These are phyloP conservation scores for Stipa capillata DNA, from an alignment of 176 grass and related monocot genomes.

Conservation along the genomic window DNA sequence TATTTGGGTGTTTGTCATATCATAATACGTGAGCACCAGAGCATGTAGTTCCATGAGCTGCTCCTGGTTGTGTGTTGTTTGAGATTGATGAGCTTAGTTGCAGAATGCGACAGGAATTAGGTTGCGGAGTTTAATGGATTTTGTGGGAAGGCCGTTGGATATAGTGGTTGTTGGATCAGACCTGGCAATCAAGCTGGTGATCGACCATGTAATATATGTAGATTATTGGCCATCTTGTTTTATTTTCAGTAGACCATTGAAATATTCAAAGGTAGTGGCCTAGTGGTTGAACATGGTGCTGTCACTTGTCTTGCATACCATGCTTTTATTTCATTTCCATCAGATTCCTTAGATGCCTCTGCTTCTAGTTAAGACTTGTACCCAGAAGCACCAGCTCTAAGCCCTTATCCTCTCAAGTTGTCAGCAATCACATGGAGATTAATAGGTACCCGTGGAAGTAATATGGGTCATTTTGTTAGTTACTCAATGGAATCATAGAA, in stretches of 20 bases:
- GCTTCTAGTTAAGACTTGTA: background rate
- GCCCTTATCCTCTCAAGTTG: background rate
- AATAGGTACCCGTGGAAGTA: background rate
- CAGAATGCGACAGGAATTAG: background rate
- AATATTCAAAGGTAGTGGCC: background rate
- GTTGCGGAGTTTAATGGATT: background rate
- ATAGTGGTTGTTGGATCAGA: background rate
- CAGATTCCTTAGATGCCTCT: background rate
- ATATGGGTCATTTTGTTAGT: background rate
- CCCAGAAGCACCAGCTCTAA: background rate
- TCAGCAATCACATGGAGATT: background rate
- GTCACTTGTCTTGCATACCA: background rate
- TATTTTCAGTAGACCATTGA: background rate
- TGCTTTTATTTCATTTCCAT: background rate
- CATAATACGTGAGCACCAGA: background rate
- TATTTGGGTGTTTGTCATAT: background rate
- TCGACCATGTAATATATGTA: background rate
- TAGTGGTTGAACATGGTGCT: background rate
- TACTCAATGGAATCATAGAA: slow-evolving; percentile 3
- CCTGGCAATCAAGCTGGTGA: background rate
- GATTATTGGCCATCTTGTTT: background rate
- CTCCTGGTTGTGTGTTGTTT: background rate
- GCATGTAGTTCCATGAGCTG: background rate
- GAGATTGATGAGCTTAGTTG: background rate
- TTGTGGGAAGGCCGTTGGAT: background rate